These are phyloP conservation scores for Tieghemostelium lacteum DNA, from an alignment of 78 protist genomes.

Conservation along the genomic window DNA sequence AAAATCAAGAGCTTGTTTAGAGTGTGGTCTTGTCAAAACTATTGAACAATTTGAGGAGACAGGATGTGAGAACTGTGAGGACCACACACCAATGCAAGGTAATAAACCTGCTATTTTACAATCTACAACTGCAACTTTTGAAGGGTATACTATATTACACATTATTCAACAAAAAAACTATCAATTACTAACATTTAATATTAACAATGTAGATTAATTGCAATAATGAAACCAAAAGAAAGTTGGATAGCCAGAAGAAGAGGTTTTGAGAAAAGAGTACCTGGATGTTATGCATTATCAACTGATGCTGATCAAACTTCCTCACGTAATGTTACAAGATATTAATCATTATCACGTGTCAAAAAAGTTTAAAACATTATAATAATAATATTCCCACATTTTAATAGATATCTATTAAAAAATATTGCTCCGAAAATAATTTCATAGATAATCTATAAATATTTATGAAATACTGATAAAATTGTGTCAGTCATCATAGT, in stretches of 20 bases:
- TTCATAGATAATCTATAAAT: too few species aligned
- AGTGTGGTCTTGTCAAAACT: constrained; percentile 50
- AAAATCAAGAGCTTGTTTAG: constrained; percentile 39
- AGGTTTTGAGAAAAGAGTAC: constrained; percentile 13
- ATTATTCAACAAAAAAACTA: background rate
- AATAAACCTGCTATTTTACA: background rate
- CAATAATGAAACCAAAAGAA: constrained; percentile 53
- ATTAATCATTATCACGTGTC: too few species aligned
- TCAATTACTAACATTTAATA: too few species aligned
- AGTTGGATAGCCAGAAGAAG: constrained; percentile 63
- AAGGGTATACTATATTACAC: constrained; percentile 27
- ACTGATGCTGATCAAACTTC: background rate
- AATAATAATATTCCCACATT: too few species aligned
- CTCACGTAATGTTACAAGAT: too few species aligned
- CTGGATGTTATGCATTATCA: constrained; percentile 58
- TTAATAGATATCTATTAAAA: too few species aligned
- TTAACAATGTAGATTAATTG: constrained; percentile 16
- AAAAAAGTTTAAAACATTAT: too few species aligned
- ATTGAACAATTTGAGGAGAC: constrained; percentile 29
- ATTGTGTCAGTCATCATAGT: background rate
- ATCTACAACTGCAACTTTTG: constrained; percentile 51
- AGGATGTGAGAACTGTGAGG: constrained; percentile 70
- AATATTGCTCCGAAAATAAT: too few species aligned
- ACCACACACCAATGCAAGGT: background rate
- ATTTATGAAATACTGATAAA: background rate